A percentile compares a stretch with the other conserved stretches of the same genome.
phyloP scores from a whole-genome alignment of 306 rosid genomes.

The Macrotyloma uniflorum region DNA sequence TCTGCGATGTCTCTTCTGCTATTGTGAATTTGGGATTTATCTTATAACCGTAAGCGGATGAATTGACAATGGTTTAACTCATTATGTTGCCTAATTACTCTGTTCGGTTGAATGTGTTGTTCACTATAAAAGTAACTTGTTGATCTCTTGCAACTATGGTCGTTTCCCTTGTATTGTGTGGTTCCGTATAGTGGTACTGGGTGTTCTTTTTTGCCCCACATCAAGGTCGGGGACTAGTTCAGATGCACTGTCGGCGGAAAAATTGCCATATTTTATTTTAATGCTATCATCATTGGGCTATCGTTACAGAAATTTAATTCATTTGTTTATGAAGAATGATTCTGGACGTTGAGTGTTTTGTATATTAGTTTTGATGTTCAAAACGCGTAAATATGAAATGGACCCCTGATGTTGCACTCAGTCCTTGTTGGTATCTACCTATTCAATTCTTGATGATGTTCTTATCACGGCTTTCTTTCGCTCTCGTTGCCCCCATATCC shows the following conservation, averaged over 20 bases:
- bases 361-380: background rate
- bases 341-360: conserved; percentile 11
- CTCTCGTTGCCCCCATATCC: background rate
- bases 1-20: background rate
- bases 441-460: background rate
- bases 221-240: background rate
- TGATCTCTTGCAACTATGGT: background rate
- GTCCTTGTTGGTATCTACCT: background rate
- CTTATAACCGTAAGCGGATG: background rate
- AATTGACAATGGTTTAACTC: conserved; percentile 2
- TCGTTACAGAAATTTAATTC: background rate
- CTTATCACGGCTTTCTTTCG: background rate
- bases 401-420: background rate
- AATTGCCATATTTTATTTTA: background rate
- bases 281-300: background rate
- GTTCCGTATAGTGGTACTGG: conserved; percentile 1
- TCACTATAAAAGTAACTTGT: background rate
- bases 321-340: background rate
- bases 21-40: conserved; percentile 17
- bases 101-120: background rate
- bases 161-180: background rate
- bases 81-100: background rate
- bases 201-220: background rate
- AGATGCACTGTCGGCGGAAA: background rate
- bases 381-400: background rate